phyloP scores from a whole-genome alignment of 164 flowering plant species.

The Liriodendron chinense region DNA sequence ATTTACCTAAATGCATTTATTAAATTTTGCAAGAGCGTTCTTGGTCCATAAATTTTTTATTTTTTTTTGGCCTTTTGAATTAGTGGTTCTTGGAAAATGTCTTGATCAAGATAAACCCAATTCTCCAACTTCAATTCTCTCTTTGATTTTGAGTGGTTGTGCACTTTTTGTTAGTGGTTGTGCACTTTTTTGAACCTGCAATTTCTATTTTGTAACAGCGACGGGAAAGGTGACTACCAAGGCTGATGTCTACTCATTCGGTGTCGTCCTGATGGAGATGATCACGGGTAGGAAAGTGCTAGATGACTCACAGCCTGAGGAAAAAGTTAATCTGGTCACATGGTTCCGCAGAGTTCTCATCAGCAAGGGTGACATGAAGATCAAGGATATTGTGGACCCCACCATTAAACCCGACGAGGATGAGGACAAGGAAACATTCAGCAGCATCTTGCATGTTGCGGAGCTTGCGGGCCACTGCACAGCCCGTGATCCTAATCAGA shows the following conservation, averaged over 20 bases:
- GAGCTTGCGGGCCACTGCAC: constrained; percentile 61
- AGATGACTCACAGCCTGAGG: constrained; percentile 36
- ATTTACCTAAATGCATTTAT: too few relatives aligned
- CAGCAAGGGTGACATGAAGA: constrained; percentile 24
- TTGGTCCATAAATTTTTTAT: too few relatives aligned
- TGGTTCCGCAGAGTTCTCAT: constrained; percentile 45
- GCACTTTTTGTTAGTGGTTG: not conserved
- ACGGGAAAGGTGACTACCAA: constrained; percentile 35
- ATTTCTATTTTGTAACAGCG: constrained; percentile 19
- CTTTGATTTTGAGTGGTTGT: not conserved
- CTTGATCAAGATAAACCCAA: too few relatives aligned
- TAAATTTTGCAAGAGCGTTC: too few relatives aligned
- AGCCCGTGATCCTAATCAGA: constrained; percentile 47
- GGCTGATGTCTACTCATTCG: constrained; percentile 37
- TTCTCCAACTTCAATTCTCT: not conserved
- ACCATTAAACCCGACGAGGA: constrained; percentile 33
- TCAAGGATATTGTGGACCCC: constrained; percentile 33
- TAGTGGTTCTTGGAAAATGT: not conserved
- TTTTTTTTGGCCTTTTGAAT: too few relatives aligned
- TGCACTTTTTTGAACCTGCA: constrained; percentile 1
- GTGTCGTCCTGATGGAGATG: constrained; percentile 35
- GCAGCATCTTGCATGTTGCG: constrained; percentile 39
- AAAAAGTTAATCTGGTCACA: constrained; percentile 37
- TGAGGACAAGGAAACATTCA: constrained; percentile 26
- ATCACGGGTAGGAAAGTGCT: constrained; percentile 29